Percentiles rank a stretch among this genome's conserved stretches.
These are phyloP conservation scores for Ophiostoma sp. DNA, from an alignment of 2,329 filamentous ascomycete species.

Conservation along the genomic window DNA sequence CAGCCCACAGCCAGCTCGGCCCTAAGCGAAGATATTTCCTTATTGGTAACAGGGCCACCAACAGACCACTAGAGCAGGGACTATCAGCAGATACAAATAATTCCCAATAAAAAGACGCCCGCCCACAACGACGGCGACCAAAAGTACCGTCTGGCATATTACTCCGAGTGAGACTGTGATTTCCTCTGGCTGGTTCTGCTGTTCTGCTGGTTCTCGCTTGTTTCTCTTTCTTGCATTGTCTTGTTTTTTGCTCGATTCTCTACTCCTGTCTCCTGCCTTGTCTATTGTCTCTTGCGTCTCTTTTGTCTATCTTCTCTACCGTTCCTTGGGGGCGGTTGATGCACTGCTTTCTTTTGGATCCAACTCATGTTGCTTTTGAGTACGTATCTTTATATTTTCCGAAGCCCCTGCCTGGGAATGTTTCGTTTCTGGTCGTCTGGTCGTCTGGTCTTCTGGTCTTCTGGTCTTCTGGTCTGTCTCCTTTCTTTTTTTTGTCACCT, in stretches of 20 bases:
- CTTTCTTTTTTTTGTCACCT: not conserved
- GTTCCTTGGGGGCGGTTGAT: no score
- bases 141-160: not conserved
- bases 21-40: not conserved
- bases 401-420: not conserved
- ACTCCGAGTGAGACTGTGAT: not conserved
- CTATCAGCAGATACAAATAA: not conserved
- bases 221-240: not conserved
- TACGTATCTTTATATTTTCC: not conserved
- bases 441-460: not conserved
- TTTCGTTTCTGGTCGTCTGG: not conserved
- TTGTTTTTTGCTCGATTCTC: no score
- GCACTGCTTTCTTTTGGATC: not conserved
- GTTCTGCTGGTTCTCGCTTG: no score
- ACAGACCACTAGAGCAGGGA: not conserved
- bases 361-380: not conserved
- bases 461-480: not conserved
- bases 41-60: not conserved
- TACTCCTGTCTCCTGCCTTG: no score
- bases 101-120: constrained; percentile 7
- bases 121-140: not conserved
- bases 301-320: no score
- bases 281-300: no score
- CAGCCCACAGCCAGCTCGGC: not conserved
- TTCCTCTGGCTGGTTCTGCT: not conserved